These are phyloP conservation scores for Curvularia spicifera DNA, from an alignment of 2,329 filamentous ascomycete species.

Conservation along the genomic window DNA sequence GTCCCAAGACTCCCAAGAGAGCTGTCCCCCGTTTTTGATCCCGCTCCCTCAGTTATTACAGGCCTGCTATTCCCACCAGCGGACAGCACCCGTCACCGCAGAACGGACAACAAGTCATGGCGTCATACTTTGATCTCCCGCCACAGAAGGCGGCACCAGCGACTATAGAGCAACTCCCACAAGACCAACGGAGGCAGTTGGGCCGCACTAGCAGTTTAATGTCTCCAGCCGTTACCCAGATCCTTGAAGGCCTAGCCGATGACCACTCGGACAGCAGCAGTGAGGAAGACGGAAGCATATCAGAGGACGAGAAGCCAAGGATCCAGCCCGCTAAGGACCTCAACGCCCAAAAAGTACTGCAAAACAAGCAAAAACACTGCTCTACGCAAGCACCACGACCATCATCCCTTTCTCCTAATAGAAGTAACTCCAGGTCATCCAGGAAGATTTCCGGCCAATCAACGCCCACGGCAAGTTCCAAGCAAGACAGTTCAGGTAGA, in stretches of 20 bases:
- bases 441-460: conserved; percentile 19
- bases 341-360: conserved; percentile 15
- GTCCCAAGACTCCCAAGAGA: conserved; percentile 17
- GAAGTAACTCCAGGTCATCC: conserved; percentile 17
- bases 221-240: conserved; percentile 40
- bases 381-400: conserved; percentile 14
- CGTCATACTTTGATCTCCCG: conserved; percentile 47
- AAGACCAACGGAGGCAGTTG: conserved; percentile 26
- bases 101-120: conserved; percentile 26
- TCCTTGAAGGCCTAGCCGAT: conserved; percentile 37
- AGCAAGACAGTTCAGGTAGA: conserved; percentile 19
- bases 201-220: conserved; percentile 30
- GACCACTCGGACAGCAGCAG: conserved; percentile 37
- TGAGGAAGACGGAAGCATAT: conserved; percentile 26
- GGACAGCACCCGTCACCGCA: not conserved
- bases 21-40: conserved; percentile 20
- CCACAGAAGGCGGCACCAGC: conserved; percentile 27
- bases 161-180: conserved; percentile 18
- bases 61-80: not conserved
- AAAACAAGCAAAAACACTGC: conserved; percentile 11
- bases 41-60: conserved; percentile 14
- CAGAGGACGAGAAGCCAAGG: conserved; percentile 16
- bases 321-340: conserved; percentile 17
- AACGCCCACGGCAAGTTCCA: conserved; percentile 14
- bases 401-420: conserved; percentile 23